phyloP scores from a whole-genome alignment of 1,284 basidiomycete genomes.

The Malassezia vespertilionis region DNA sequence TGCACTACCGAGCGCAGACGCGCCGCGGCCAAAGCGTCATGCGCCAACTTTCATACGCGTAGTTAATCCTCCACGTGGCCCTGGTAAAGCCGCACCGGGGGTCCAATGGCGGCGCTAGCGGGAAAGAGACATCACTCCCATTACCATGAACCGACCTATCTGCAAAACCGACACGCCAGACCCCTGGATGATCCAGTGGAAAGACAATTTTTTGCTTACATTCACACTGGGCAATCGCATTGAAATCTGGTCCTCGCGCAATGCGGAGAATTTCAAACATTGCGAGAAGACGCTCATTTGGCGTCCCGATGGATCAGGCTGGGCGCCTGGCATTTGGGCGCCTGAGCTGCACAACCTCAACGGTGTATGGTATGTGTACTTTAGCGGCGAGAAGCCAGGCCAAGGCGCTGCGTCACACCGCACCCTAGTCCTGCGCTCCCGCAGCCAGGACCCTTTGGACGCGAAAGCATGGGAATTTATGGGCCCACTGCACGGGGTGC shows the following conservation, averaged over 20 bases:
- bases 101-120: constrained; percentile 1
- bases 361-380: constrained; percentile 17
- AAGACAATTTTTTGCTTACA: constrained; percentile 10
- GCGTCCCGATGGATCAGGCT: constrained; percentile 13
- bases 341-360: constrained; percentile 17
- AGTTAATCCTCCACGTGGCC: constrained; percentile 1
- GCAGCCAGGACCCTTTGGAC: constrained; percentile 14
- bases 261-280: constrained; percentile 14
- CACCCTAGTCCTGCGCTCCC: constrained; percentile 14
- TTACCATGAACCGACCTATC: constrained; percentile 14
- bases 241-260: constrained; percentile 16
- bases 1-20: neutral
- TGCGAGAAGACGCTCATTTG: constrained; percentile 9
- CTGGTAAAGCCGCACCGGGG: neutral
- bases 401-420: constrained; percentile 16
- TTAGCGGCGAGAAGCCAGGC: constrained; percentile 12
- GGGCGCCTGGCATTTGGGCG: constrained; percentile 18
- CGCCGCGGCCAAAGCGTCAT: neutral
- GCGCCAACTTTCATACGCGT: neutral
- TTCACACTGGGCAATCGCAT: constrained; percentile 15
- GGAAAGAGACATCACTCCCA: no score
- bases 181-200: constrained; percentile 12
- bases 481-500: constrained; percentile 17
- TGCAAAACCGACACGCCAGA: constrained; percentile 14
- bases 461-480: constrained; percentile 14